phyloP scores from a whole-genome alignment of 2,329 filamentous ascomycete species.

The Aspergillus versicolor region DNA sequence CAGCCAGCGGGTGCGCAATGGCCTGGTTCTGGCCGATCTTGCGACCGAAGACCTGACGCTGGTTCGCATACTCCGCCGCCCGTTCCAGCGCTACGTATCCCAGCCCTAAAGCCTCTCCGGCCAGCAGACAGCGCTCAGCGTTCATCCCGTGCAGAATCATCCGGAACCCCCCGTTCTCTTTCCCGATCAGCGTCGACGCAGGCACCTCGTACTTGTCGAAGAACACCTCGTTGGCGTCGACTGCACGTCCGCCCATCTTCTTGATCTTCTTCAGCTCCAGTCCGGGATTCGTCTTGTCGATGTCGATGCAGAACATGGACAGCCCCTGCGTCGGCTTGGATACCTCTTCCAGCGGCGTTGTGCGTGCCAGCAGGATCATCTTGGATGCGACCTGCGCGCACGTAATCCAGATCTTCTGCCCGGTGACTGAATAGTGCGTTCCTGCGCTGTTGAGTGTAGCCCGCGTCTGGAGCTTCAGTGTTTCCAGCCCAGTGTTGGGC shows the following conservation, averaged over 20 bases:
- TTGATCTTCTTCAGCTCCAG: constrained; percentile 70
- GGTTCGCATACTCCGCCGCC: constrained; percentile 64
- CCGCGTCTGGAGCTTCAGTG: constrained; percentile 65
- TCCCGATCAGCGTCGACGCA: constrained; percentile 63
- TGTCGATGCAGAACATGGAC: constrained; percentile 76
- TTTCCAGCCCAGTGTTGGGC: constrained; percentile 77
- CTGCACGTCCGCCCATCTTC: constrained; percentile 81
- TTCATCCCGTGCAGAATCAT: constrained; percentile 80
- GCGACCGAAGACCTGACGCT: constrained; percentile 61
- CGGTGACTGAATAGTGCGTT: constrained; percentile 64
- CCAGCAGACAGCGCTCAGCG: constrained; percentile 71
- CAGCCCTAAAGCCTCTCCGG: constrained; percentile 75
- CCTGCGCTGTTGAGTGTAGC: constrained; percentile 57
- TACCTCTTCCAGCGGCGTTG: constrained; percentile 66
- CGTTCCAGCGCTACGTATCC: constrained; percentile 69
- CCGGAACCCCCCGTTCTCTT: constrained; percentile 74
- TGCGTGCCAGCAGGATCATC: constrained; percentile 80
- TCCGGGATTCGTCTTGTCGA: constrained; percentile 61
- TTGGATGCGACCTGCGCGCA: constrained; percentile 78
- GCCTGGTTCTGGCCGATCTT: constrained; percentile 62
- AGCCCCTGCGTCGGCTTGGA: constrained; percentile 71
- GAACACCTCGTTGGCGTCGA: constrained; percentile 86
- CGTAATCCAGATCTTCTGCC: constrained; percentile 89
- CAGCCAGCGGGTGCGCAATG: constrained; percentile 59
- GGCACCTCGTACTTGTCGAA: constrained; percentile 76